A percentile compares a stretch with the other conserved stretches of the same genome.
These are phyloP conservation scores for Diacronema lutheri DNA, from an alignment of 78 protist species.

Conservation along the genomic window DNA sequence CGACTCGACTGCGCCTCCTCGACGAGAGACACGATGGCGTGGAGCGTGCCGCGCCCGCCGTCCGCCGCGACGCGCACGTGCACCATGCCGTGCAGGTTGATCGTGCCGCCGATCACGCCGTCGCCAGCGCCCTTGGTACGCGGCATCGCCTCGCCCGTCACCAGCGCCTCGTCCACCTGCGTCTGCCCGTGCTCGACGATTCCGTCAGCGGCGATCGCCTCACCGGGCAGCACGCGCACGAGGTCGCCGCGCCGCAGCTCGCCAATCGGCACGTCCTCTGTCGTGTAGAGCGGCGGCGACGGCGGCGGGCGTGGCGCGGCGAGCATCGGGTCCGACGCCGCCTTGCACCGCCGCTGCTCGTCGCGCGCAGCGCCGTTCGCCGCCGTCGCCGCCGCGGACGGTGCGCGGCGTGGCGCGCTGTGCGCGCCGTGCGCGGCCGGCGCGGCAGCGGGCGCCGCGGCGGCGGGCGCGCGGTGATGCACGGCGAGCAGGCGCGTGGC, in stretches of 20 bases:
- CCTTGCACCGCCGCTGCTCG: neutral
- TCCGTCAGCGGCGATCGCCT: constrained; percentile 43
- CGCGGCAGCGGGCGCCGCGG: too few relatives aligned
- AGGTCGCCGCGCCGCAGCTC: neutral
- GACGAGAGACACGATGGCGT: constrained; percentile 82
- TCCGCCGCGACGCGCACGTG: neutral
- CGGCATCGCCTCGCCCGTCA: constrained; percentile 77
- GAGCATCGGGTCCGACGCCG: too few relatives aligned
- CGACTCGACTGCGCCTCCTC: constrained; percentile 81
- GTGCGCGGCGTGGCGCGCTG: too few relatives aligned
- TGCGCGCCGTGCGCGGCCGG: too few relatives aligned
- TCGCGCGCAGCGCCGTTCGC: too few relatives aligned
- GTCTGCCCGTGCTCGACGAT: constrained; percentile 48
- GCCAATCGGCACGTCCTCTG: neutral
- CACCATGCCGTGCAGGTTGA: constrained; percentile 60
- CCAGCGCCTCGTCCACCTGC: constrained; percentile 80
- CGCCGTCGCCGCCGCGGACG: neutral
- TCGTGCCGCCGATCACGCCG: constrained; percentile 87
- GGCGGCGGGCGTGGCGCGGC: neutral
- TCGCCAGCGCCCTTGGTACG: constrained; percentile 63
- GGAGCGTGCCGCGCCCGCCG: neutral
- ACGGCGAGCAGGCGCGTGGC: constrained; percentile 26
- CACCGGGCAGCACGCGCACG: constrained; percentile 77
- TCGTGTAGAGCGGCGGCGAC: neutral
- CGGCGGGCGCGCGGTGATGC: neutral